Evolutionary conservation across 1,284 basidiomycete genomes (phyloP).

Genomic region (Malassezia furfur): DNA sequence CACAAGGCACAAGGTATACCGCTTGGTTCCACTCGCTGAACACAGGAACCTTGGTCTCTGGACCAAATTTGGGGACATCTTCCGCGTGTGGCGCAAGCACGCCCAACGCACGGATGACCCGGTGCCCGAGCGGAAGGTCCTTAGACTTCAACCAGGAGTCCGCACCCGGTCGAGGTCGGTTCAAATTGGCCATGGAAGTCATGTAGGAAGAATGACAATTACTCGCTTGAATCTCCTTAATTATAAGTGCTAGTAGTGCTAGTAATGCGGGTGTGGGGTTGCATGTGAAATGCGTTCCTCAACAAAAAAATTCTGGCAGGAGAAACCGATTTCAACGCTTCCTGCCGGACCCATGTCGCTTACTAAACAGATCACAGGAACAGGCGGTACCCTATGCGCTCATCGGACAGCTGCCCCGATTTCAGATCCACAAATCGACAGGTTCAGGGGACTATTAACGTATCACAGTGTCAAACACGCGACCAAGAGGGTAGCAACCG

Average conservation of each 20-base stretch:
- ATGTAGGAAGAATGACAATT: neutral
- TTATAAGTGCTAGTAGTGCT: no score
- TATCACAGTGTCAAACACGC: no score
- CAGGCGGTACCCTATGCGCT: no score
- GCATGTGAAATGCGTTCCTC: neutral
- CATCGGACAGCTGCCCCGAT: no score
- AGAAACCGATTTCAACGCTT: no score
- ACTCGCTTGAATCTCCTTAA: neutral
- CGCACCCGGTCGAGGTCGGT: conserved; percentile 3
- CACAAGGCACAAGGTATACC: neutral
- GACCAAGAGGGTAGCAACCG: no score
- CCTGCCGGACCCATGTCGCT: no score
- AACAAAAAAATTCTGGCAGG: no score
- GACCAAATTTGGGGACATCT: neutral
- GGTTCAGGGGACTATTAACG: no score
- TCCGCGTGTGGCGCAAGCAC: conserved; percentile 1
- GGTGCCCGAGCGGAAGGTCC: neutral
- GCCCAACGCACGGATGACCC: neutral
- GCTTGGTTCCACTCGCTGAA: conserved; percentile 5
- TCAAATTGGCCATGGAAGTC: neutral
- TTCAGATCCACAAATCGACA: no score
- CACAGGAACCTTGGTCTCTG: neutral
- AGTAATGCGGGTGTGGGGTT: neutral
- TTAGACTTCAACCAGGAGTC: conserved; percentile 4
- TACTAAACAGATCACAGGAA: no score